phyloP scores from a whole-genome alignment of 768 basidiomycete species.

The Serendipita sp. region DNA sequence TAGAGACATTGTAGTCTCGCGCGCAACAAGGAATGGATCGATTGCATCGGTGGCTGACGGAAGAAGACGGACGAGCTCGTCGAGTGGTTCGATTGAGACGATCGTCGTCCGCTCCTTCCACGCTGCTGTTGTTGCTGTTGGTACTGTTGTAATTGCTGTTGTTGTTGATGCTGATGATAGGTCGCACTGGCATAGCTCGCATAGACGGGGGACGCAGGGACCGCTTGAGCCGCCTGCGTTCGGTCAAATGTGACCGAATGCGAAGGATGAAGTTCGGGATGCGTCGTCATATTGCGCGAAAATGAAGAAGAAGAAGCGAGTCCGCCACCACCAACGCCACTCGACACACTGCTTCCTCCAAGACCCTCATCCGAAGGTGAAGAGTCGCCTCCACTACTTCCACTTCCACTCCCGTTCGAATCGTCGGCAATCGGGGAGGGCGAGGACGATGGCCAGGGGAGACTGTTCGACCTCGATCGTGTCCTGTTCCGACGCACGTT shows the following conservation, averaged over 20 bases:
- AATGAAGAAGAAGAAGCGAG: too few relatives aligned
- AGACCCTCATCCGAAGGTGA: neutral
- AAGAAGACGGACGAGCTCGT: neutral
- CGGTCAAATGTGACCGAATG: neutral
- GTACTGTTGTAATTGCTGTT: neutral
- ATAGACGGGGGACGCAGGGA: too few relatives aligned
- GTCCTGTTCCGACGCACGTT: neutral
- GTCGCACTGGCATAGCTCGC: too few relatives aligned
- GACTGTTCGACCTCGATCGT: neutral
- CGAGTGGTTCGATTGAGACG: too few relatives aligned
- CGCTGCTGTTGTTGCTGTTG: neutral
- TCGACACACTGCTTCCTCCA: too few relatives aligned
- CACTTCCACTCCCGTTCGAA: neutral
- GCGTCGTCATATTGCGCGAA: too few relatives aligned
- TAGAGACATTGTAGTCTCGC: neutral
- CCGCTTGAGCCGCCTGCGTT: neutral
- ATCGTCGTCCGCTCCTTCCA: too few relatives aligned
- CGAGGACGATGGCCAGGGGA: neutral
- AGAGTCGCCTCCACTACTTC: too few relatives aligned
- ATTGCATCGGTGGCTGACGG: neutral
- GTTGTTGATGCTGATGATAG: neutral
- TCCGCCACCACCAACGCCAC: too few relatives aligned
- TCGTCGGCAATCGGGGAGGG: neutral
- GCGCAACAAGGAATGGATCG: neutral
- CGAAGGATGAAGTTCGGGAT: neutral